Evolutionary conservation across 805 yeast genomes (phyloP), one percentile per base, ranked within the genome.

Genomic region (Isabelozyma pseudorhagii): DNA sequence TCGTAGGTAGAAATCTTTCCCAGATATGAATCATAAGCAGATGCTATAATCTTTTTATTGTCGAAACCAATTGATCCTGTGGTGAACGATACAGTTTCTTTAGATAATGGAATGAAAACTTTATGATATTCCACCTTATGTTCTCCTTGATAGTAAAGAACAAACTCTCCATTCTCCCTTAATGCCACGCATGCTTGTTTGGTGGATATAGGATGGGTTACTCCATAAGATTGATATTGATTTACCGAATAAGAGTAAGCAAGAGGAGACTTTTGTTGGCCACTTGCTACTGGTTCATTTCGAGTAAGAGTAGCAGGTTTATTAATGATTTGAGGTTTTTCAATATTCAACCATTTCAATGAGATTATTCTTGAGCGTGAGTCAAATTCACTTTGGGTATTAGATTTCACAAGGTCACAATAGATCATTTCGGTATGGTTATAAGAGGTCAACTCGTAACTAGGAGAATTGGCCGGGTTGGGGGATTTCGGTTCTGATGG

Each of bases 261-360:
- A 27, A 56, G 45, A 15, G 51, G 66, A 7, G 62, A 42, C 4
- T 42, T 47, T 17, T 46, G 25, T 40, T 40, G 42, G 11, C 18
- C 28, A 9, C 18, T 17, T 4, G 40, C 17, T 9, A 14, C 45
- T 10, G 48, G 44, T 29, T 51, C 43, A 36, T 27, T 36, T 47
- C 62, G 65, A 3, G 58, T 63, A 50, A 72, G 64, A 2, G 71
- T 63, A 0, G 90, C 89, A 0, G 88, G 87, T n/a, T 78, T 72
- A 50, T 78, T 81, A 13, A 80, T 68, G 14, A 84, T 74, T 42
- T 82, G 79, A 1, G 85, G 81, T 55, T 89, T 89, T 45, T 87
- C 89, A n/a, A 80, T 69, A 42, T 81, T 82, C 27, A 90, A 74
- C 96, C 96, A 90, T 56, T 80, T 79, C 62, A 85, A 78, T 0